Evolutionary conservation across 2,329 filamentous ascomycete species (phyloP), one percentile per base, ranked within the genome.

Genomic region (Sclerotinia spermophila): DNA sequence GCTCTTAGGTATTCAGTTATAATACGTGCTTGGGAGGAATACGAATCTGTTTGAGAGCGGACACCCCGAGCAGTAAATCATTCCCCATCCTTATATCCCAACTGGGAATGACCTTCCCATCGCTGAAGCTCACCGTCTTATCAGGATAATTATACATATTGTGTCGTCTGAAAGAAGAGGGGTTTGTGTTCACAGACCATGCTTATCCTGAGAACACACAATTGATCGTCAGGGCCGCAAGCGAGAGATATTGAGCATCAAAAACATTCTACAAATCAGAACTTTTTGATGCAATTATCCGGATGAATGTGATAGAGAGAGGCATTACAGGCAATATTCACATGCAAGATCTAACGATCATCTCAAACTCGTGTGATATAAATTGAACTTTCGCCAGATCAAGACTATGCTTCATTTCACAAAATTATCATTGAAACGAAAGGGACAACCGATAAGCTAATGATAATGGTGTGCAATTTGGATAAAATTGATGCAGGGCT

Each of bases 401-500:
- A 69, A 58, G 67, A 69, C 35, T 44, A 30, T 56, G 38, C 45
- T 35, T 69, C 67, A 69, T 69, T 55, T 69, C 45, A 65, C 24
- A 51, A 64, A 64, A 64, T 51, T 51, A 64, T 51, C 61, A 35
- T 48, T 48, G 42, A 51, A 51, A 64, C 45, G 13, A 64, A 51
- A 65, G 58, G 67, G 56, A 55, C 35, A 35, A 69, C 67, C 27
- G 67, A 64, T 69, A 69, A 62, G 67, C 40, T 61, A 62, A 68
- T 62, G 56, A 61, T 64, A n/a, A 56, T 24, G 17, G 40, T 67
- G 35, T 67, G 48, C 48, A 48, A 68, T 69, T 64, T 61, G 67
- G 44, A 69, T 69, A 69, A 69, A 69, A 64, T 64, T 45, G 58
- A 69, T 64, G 67, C 45, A 59, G 55, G 58, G 55, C 56, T 69